Base-by-base conservation (phyloP, 495 filamentous ascomycete species). In the Penicillium angulare region DNA sequence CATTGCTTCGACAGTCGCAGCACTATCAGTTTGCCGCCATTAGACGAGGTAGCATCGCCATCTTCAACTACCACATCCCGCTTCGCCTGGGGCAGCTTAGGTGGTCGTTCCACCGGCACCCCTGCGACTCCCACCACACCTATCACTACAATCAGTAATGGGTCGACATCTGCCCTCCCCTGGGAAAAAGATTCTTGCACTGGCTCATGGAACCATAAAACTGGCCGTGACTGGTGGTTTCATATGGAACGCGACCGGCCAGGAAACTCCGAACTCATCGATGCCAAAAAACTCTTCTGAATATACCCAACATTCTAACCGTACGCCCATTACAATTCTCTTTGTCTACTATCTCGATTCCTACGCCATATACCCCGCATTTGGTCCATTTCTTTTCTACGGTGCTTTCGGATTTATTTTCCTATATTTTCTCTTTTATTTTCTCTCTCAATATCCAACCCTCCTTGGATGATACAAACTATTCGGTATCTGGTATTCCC, bases 201-300 rank as follows among this genome's bases (percentile, higher is more conserved):
- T 21, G 74, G 74, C 16, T 68, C 72, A 21, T 78, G 74, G 74
- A 78, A 78, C 41, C 72, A 75, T 33, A 69, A 70, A 35, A 61
- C 41, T 31, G 73, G 73, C 21, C 67, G 69, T 13, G 73, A 75
- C n/a, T 78, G 74, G 74, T 78, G 73, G 74, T 75, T 69, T 50
- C 74, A 78, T 48, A 69, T 75, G 58, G 74, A 78, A 53, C 70
- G 74, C 20, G 74, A 78, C 43, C 72, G 74, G 15, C 74, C 69
- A 7, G 58, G 60, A 31, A 69, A 67, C 24, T 44, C 64, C n/a
- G 68, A 75, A 26, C 55, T 72, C 40, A 66, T 76, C 48, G 60
- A 70, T 24, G 39, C 66, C 12, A 65, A 66, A 43, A 66, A 64
- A 43, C 69, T 77, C 24, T 75, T 77, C 35, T 75, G 59, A 69